phyloP scores from a whole-genome alignment of 1,284 basidiomycete genomes.

The Fomitopsis pinicola region DNA sequence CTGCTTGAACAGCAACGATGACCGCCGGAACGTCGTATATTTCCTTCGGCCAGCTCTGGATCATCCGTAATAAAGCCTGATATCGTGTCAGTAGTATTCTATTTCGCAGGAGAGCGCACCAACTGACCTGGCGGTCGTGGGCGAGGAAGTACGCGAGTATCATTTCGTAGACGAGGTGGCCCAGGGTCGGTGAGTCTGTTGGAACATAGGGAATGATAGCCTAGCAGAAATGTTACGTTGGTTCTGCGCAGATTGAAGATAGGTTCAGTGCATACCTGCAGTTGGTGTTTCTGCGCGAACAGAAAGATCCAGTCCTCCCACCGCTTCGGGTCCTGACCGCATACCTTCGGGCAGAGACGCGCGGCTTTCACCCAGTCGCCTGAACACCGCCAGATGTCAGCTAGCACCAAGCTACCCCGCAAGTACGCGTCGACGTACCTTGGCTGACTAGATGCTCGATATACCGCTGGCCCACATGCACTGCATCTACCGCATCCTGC shows the following conservation, averaged over 20 bases:
- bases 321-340: constrained; percentile 70
- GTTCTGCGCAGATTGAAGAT: neutral
- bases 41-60: constrained; percentile 86
- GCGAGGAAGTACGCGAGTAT: constrained; percentile 85
- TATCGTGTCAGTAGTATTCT: neutral
- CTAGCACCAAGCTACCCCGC: neutral
- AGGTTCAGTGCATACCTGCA: constrained; percentile 53
- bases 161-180: constrained; percentile 92
- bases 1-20: constrained; percentile 83
- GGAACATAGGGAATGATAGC: constrained; percentile 90
- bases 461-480: constrained; percentile 80
- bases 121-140: constrained; percentile 67
- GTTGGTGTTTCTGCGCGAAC: constrained; percentile 80
- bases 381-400: constrained; percentile 24
- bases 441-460: constrained; percentile 76
- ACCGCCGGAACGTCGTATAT: constrained; percentile 90
- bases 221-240: constrained; percentile 32
- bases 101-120: neutral
- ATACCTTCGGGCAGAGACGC: constrained; percentile 81
- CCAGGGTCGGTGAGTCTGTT: constrained; percentile 75
- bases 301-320: constrained; percentile 98
- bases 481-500: constrained; percentile 52
- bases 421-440: constrained; percentile 41
- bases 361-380: constrained; percentile 85
- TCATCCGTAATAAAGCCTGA: constrained; percentile 72